Conservation (phyloP, 2,329 filamentous ascomycete genomes). For the Penicillium crustosum region DNA sequence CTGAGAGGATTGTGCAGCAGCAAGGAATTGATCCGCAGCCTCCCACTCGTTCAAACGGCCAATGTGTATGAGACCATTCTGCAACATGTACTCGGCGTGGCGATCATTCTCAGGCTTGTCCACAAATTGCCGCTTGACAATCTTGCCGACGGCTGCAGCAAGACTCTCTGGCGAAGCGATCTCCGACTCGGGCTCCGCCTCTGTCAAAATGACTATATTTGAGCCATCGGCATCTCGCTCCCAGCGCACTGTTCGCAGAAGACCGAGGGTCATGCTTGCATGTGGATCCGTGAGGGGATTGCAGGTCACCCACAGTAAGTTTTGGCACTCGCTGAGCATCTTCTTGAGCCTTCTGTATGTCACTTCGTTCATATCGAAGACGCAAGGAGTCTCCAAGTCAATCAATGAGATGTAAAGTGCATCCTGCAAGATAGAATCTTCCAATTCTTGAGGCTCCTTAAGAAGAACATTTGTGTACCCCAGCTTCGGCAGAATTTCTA, state of each 20-base stretch:
- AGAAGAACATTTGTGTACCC: neutral
- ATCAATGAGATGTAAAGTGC: slow-evolving; percentile 16
- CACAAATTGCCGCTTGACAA: slow-evolving; percentile 19
- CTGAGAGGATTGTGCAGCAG: slow-evolving; percentile 6
- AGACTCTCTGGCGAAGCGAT: neutral
- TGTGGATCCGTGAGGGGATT: slow-evolving; percentile 3
- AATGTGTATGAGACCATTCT: slow-evolving; percentile 13
- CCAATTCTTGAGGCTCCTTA: neutral
- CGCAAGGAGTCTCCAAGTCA: slow-evolving; percentile 13
- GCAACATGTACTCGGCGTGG: slow-evolving; percentile 21
- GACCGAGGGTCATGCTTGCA: slow-evolving; percentile 16
- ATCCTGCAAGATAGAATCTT: neutral
- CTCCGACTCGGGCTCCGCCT: neutral
- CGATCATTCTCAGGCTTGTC: slow-evolving; percentile 4
- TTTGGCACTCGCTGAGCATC: slow-evolving; percentile 11
- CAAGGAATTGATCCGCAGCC: slow-evolving; percentile 15
- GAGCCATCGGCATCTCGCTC: slow-evolving; percentile 21
- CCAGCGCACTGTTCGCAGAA: slow-evolving; percentile 23
- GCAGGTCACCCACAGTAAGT: slow-evolving; percentile 18
- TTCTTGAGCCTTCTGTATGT: slow-evolving; percentile 7
- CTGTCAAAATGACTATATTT: slow-evolving; percentile 16
- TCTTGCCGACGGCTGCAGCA: neutral
- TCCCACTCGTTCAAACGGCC: slow-evolving; percentile 18
- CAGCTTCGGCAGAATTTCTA: neutral
- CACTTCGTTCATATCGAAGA: neutral